Evolutionary conservation across 2,329 filamentous ascomycete species (phyloP).

Genomic region (Lachnum nothofagi): DNA sequence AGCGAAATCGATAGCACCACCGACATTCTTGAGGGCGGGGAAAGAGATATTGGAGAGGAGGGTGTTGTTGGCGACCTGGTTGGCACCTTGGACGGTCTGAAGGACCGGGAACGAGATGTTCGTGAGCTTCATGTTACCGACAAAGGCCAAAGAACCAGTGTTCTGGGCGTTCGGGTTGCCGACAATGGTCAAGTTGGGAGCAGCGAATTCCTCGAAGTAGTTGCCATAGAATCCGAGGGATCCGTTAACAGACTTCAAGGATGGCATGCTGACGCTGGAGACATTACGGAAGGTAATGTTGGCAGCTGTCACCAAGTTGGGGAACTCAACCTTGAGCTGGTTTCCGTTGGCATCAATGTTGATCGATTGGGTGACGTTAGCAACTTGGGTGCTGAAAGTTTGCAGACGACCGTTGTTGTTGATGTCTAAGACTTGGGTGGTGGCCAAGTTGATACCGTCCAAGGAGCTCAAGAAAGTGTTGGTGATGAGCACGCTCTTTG

Average conservation of each 20-base stretch:
- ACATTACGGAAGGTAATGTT: constrained; percentile 82
- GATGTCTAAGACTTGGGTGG: constrained; percentile 70
- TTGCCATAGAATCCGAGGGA: constrained; percentile 80
- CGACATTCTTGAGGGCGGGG: constrained; percentile 61
- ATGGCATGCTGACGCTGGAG: constrained; percentile 66
- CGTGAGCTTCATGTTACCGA: constrained; percentile 55
- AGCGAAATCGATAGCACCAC: constrained; percentile 76
- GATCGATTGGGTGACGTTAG: constrained; percentile 66
- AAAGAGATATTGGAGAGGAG: constrained; percentile 64
- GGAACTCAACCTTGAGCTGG: constrained; percentile 65
- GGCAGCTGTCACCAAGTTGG: constrained; percentile 70
- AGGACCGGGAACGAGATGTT: constrained; percentile 75
- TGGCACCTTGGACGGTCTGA: constrained; percentile 66
- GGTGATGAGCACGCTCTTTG: constrained; percentile 65
- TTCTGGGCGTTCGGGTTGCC: constrained; percentile 31
- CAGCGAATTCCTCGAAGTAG: constrained; percentile 56
- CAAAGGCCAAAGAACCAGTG: constrained; percentile 55
- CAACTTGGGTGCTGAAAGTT: constrained; percentile 69
- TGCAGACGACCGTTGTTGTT: constrained; percentile 84
- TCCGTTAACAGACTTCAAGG: constrained; percentile 66
- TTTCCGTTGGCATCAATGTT: constrained; percentile 76
- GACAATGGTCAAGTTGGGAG: constrained; percentile 67
- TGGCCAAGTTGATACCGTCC: constrained; percentile 72
- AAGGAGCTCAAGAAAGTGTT: constrained; percentile 81
- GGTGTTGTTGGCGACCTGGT: constrained; percentile 89